A percentile compares a stretch with the other conserved stretches of the same genome.
These are phyloP conservation scores for Fusarium robinianum DNA, from an alignment of 2,329 filamentous ascomycete genomes.

Conservation along the genomic window DNA sequence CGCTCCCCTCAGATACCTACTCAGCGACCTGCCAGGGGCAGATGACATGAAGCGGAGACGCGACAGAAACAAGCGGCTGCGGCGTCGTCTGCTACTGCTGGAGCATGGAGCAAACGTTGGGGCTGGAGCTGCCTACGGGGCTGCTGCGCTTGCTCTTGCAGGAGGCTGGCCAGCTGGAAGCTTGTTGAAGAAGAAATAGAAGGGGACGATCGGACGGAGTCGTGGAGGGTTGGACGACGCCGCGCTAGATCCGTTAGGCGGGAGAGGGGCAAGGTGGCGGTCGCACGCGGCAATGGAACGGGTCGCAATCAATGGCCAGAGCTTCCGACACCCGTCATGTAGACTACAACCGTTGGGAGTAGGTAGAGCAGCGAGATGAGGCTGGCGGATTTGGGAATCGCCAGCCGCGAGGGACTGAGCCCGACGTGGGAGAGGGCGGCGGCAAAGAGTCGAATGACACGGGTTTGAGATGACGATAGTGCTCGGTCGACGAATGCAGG, in stretches of 20 bases:
- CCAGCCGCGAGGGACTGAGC: constrained; percentile 9
- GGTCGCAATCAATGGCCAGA: constrained; percentile 3
- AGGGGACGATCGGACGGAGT: no score
- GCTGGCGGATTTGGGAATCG: no score
- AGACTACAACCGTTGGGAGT: no score
- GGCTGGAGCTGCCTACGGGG: constrained; percentile 1
- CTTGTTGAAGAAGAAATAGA: constrained; percentile 9
- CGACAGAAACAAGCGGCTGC: constrained; percentile 13
- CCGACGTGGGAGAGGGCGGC: constrained; percentile 8
- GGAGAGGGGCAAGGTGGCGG: constrained; percentile 12
- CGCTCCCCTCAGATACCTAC: constrained; percentile 17
- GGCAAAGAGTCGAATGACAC: constrained; percentile 33
- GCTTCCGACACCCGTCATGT: constrained; percentile 1
- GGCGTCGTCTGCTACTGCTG: background rate
- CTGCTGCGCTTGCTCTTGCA: constrained; percentile 17
- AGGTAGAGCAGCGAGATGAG: no score
- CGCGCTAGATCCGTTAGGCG: constrained; percentile 2
- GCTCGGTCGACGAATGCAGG: constrained; percentile 36
- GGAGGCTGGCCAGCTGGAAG: constrained; percentile 17
- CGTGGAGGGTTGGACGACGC: no score
- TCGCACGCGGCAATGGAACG: constrained; percentile 21
- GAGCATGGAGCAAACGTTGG: constrained; percentile 1
- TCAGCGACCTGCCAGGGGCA: constrained; percentile 13
- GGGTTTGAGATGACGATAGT: constrained; percentile 18
- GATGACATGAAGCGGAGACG: constrained; percentile 13